Conservation (phyloP, 371 early-diverging fungal species). For the Mortierella sp. region DNA sequence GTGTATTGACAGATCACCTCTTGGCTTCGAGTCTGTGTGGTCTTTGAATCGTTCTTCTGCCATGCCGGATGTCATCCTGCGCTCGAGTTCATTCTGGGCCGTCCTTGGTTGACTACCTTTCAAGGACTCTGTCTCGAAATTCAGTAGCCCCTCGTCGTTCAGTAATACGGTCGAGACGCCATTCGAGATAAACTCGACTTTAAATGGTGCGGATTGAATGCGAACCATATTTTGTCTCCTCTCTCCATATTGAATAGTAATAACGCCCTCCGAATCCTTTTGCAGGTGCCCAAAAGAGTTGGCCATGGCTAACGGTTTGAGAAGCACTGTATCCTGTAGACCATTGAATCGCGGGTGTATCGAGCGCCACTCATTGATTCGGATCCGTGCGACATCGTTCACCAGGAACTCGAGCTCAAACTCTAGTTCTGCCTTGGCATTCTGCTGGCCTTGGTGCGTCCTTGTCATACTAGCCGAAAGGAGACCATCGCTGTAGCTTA, state of each 20-base stretch:
- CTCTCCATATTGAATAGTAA: conserved; percentile 36
- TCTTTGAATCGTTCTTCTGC: conserved; percentile 93
- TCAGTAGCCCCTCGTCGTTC: conserved; percentile 86
- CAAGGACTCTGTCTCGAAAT: conserved; percentile 84
- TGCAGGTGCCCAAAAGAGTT: conserved; percentile 50
- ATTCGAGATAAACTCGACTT: conserved; percentile 72
- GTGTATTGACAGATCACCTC: conserved; percentile 62
- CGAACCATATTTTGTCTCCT: conserved; percentile 54
- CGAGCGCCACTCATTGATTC: conserved; percentile 77
- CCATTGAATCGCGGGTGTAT: conserved; percentile 78
- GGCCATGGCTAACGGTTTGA: conserved; percentile 8
- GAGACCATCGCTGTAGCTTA: conserved; percentile 51
- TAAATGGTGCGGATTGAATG: conserved; percentile 69
- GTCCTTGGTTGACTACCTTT: conserved; percentile 56
- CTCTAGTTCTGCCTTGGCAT: conserved; percentile 33
- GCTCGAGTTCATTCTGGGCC: conserved; percentile 9
- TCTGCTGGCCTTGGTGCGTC: background rate
- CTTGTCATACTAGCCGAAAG: conserved; percentile 17
- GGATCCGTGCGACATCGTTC: conserved; percentile 73
- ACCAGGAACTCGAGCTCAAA: conserved; percentile 65
- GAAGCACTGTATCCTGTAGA: conserved; percentile 68
- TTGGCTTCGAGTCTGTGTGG: conserved; percentile 90
- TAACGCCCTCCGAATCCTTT: conserved; percentile 20
- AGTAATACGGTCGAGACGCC: conserved; percentile 72
- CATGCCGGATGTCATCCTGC: conserved; percentile 65